Evolutionary conservation across 1,284 basidiomycete genomes (phyloP), one percentile per base, ranked within the genome.

Genomic region (Sparassis latifolia): DNA sequence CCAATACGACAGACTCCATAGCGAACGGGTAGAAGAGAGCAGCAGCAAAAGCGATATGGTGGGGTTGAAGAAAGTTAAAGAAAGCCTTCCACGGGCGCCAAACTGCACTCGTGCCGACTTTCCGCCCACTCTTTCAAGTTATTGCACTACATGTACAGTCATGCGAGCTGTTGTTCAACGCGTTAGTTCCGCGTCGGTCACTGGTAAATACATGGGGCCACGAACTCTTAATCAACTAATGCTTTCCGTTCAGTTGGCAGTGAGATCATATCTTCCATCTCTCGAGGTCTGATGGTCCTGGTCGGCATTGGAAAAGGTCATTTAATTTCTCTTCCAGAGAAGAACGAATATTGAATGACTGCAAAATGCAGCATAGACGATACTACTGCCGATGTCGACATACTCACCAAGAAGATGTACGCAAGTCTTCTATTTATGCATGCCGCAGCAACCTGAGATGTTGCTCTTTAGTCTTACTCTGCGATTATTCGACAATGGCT

Each of bases 241-340:
- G 7, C n/a, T 33, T 32, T 20, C 29, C n/a, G 28, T 32, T 45
- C 63, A 91, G 89, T 91, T 48, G 79, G 90, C 57, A 76, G 73
- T 53, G 74, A 82, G 56, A 69, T 80, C 29, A 81, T 96, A 53
- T 91, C 91, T 5, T 78, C 80, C 33, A 95, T 95, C 56, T 84
- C 84, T 9, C 75, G 76, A 57, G 93, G 92, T 1, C 72, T 96
- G 20, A 86, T 95, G 79, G 86, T 94, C 32, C 79, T 96, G 12
- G 81, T 96, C 39, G 93, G 92, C 32, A 88, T 96, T 56, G 89
- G 87, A 44, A 74, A 74, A 68, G 88, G 91, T 90, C 64, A 75
- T 62, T 45, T 35, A 42, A 50, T 48, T 43, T 49, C 20, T 9
- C 20, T 38, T 38, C 49, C 44, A 27, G 51, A 53, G 45, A 39